These are phyloP conservation scores for Talaromyces atroroseus DNA, from an alignment of 2,329 filamentous ascomycete species.

Conservation along the genomic window DNA sequence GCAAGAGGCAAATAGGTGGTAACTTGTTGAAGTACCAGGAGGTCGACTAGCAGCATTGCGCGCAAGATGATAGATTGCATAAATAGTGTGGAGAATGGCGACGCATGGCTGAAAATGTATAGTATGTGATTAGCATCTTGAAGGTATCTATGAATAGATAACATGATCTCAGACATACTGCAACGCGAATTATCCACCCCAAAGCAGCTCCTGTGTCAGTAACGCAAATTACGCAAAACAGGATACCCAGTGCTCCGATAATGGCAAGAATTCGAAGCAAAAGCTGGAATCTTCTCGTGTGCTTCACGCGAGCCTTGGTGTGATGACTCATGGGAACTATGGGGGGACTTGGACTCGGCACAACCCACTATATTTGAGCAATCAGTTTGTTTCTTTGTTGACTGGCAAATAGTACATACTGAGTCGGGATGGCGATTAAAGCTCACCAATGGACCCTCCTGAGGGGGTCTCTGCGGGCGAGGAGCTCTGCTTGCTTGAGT, in stretches of 20 bases:
- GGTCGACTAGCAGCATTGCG: slow-evolving; percentile 65
- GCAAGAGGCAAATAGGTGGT: slow-evolving; percentile 75
- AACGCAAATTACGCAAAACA: slow-evolving; percentile 74
- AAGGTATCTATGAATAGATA: background rate
- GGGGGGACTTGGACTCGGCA: slow-evolving; percentile 58
- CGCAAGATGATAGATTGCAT: slow-evolving; percentile 74
- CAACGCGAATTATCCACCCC: slow-evolving; percentile 70
- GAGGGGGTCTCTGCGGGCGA: slow-evolving; percentile 56
- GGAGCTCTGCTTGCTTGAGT: slow-evolving; percentile 72
- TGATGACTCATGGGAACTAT: slow-evolving; percentile 62
- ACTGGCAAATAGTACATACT: slow-evolving; percentile 36
- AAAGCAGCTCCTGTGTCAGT: slow-evolving; percentile 59
- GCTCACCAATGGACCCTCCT: slow-evolving; percentile 68
- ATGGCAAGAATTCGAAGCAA: slow-evolving; percentile 62
- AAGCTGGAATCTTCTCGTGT: slow-evolving; percentile 64
- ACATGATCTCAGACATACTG: slow-evolving; percentile 50
- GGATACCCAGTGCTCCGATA: slow-evolving; percentile 62
- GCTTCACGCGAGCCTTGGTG: slow-evolving; percentile 67
- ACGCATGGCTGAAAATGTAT: slow-evolving; percentile 61
- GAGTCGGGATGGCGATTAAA: slow-evolving; percentile 81
- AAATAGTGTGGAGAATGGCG: slow-evolving; percentile 64
- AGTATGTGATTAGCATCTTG: slow-evolving; percentile 5
- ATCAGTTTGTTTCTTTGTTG: background rate
- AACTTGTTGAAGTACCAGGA: slow-evolving; percentile 76
- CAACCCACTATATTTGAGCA: slow-evolving; percentile 33